Conservation (phyloP, 108 stramenopile genomes). For the Ochromonas danica region DNA sequence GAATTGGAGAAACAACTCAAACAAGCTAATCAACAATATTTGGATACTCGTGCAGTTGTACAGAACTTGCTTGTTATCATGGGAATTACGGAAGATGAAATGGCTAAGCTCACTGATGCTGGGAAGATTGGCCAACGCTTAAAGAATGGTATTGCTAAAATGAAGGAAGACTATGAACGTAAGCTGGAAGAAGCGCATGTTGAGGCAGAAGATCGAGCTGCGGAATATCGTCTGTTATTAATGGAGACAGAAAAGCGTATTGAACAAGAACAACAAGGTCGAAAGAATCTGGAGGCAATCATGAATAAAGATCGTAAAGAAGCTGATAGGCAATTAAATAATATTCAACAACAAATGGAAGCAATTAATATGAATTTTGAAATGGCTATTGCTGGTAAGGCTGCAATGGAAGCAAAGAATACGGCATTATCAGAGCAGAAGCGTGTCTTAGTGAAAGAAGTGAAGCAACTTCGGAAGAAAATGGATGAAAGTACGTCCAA, state of each 20-base stretch:
- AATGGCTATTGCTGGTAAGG: not conserved
- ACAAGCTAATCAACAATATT: not conserved
- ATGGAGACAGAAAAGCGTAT: not conserved
- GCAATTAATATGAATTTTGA: not conserved
- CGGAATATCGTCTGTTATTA: not conserved
- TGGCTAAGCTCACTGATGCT: not conserved
- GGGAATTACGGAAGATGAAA: conserved; percentile 22
- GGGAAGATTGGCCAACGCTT: not conserved
- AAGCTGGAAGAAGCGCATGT: not conserved
- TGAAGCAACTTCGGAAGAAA: conserved; percentile 23
- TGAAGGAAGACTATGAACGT: not conserved
- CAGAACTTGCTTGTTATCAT: not conserved
- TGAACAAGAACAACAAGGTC: not conserved
- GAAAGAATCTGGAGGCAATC: not conserved
- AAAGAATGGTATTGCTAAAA: not conserved
- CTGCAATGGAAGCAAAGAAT: conserved; percentile 1
- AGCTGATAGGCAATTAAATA: not conserved
- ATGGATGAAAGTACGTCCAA: not conserved
- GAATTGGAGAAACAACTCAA: not conserved
- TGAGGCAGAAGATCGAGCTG: not conserved
- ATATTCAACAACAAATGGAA: not conserved
- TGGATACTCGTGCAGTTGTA: not conserved
- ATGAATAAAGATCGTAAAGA: not conserved
- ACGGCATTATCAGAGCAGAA: conserved; percentile 13
- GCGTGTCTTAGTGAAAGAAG: conserved; percentile 30